These are phyloP conservation scores for Micractinium sp. DNA, from an alignment of 139 green algal genomes.

Conservation along the genomic window DNA sequence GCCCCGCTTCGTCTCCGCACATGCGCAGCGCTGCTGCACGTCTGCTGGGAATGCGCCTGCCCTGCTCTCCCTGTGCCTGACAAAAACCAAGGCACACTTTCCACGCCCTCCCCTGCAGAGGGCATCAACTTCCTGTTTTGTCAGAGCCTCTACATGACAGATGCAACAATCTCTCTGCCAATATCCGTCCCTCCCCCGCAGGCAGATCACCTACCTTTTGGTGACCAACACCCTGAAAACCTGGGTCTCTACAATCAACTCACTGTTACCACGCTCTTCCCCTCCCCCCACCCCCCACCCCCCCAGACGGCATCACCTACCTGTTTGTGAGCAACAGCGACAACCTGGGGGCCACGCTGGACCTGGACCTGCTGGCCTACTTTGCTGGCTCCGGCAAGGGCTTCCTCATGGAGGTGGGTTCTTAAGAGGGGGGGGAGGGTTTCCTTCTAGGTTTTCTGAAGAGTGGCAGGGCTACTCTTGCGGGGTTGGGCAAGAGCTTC, in stretches of 20 bases:
- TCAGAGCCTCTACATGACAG: too few relatives aligned
- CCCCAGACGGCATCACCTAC: slow-evolving; percentile 58
- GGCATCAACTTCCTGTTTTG: background rate
- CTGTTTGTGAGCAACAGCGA: slow-evolving; percentile 90
- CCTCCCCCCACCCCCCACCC: background rate
- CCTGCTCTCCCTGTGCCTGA: too few relatives aligned
- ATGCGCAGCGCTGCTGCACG: too few relatives aligned
- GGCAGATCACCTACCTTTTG: too few relatives aligned
- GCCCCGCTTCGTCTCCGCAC: too few relatives aligned
- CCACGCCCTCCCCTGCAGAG: background rate
- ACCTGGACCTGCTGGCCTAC: slow-evolving; percentile 84
- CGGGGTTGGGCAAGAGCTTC: too few relatives aligned
- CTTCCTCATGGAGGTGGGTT: slow-evolving; percentile 90
- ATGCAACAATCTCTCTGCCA: too few relatives aligned
- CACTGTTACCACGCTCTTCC: background rate
- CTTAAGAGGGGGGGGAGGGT: background rate
- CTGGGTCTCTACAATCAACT: too few relatives aligned
- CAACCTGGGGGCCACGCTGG: slow-evolving; percentile 92
- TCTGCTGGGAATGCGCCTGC: too few relatives aligned
- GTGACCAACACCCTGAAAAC: too few relatives aligned
- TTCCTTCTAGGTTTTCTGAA: background rate
- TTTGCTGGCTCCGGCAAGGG: slow-evolving; percentile 77
- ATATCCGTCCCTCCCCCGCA: too few relatives aligned
- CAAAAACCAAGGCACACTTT: too few relatives aligned
- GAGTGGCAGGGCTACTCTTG: background rate